Conservation (phyloP, 331 rosid species). For the Malus hybrid region DNA sequence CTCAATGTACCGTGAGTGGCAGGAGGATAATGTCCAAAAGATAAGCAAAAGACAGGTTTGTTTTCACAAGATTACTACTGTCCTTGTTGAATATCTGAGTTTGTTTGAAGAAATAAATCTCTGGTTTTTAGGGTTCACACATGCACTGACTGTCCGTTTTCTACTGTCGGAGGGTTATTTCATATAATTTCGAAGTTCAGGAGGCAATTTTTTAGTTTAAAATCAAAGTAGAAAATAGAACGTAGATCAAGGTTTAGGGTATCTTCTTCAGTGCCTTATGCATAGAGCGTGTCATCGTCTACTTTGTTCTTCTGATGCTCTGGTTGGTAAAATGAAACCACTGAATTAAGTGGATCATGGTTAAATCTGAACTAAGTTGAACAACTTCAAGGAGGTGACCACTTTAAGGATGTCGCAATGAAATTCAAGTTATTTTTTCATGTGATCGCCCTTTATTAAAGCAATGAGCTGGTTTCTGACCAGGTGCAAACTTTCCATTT, state of each 20-base stretch:
- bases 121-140: neutral
- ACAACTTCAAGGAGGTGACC: neutral
- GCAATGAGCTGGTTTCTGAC: neutral
- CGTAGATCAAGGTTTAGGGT: neutral
- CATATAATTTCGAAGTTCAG: neutral
- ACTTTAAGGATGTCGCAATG: neutral
- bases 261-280: neutral
- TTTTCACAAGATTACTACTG: neutral
- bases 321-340: neutral
- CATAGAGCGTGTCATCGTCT: neutral
- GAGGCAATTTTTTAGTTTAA: neutral
- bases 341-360: neutral
- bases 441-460: too few species aligned
- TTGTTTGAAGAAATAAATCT: neutral
- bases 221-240: neutral
- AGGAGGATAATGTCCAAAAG: constrained; percentile 52
- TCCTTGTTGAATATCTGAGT: neutral
- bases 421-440: neutral
- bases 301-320: neutral
- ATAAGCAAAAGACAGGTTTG: constrained; percentile 79
- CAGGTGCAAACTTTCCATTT: neutral
- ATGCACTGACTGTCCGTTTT: neutral
- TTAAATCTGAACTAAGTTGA: neutral
- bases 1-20: constrained; percentile 76
- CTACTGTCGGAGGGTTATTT: neutral